Conservation (phyloP, 257 asterid species). For the Thymus mandschuricus region DNA sequence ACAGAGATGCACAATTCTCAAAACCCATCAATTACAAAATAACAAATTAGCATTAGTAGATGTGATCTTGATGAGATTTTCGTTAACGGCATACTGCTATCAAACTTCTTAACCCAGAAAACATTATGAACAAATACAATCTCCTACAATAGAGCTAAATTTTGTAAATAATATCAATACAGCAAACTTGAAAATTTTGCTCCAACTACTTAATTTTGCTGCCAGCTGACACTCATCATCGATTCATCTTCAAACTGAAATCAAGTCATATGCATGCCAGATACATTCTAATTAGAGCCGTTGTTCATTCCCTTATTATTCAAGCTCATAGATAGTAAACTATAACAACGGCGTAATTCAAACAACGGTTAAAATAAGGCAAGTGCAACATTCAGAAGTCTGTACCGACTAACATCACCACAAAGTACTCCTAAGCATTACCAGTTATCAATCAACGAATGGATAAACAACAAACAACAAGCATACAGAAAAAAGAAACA, state of each 20-base stretch:
- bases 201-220: slow-evolving; percentile 16
- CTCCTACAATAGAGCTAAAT: background rate
- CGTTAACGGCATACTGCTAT: no score
- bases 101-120: background rate
- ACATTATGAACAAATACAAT: background rate
- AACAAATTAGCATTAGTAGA: no score
- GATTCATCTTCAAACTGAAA: slow-evolving; percentile 6
- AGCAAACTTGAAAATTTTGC: slow-evolving; percentile 3
- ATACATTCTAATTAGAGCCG: background rate
- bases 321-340: slow-evolving; percentile 15
- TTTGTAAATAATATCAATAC: background rate
- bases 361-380: background rate
- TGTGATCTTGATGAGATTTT: no score
- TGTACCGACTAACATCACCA: slow-evolving; percentile 12
- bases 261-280: background rate
- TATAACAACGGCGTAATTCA: background rate
- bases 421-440: background rate
- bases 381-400: background rate
- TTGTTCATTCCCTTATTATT: background rate
- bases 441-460: background rate
- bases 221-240: background rate
- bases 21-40: no score
- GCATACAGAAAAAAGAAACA: background rate
- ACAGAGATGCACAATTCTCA: no score
- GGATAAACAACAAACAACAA: slow-evolving; percentile 18